Base-by-base conservation (phyloP, 495 filamentous ascomycete genomes). In the Zalerion maritima region DNA sequence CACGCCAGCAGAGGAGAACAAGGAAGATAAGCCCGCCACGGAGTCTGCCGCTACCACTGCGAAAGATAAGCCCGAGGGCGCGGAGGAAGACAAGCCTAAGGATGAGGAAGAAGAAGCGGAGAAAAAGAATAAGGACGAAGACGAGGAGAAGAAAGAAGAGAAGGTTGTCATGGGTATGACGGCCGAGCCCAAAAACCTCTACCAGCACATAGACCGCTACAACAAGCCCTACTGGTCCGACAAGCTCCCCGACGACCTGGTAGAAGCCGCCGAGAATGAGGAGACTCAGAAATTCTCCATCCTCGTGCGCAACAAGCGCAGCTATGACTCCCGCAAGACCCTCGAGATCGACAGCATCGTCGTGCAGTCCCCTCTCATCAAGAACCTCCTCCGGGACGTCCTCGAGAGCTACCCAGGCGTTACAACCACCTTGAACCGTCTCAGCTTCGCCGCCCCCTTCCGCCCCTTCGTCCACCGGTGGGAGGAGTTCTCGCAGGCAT, bases 391-490 rank as follows among this genome's bases (percentile, higher is more conserved):
- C 0, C 54, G 51, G 11, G 53, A 56, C 10, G 62, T 76, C 5
- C 50, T 81, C 24, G 56, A 61, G 17, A 66, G 62, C 14, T 82
- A 80, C 40, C 70, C 73, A 2, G 71, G 76, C 13, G 60, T 81
- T 9, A 74, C 74, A 0, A 60, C 68, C 19, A 64, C 56, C 10
- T 47, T 81, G 8, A 52, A 69, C 27, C 62, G 67, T 0, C 52
- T 81, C 3, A 64, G 69, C 26, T 77, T 81, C 41, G 46, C 46
- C 11, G 57, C 55, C 0, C 70, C 69, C 0, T 81, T 81, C 45
- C 49, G 67, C 44, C 67, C 70, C 0, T 67, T 81, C 21, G 66
- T 81, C 21, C 70, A 81, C 48, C 62, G 75, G 14, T 83, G 77
- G 77, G 41, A 55, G 3, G 51, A 62, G 18, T 58, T 83, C 24